Conservation (phyloP, 805 yeast species). For the Candida boidinii region DNA sequence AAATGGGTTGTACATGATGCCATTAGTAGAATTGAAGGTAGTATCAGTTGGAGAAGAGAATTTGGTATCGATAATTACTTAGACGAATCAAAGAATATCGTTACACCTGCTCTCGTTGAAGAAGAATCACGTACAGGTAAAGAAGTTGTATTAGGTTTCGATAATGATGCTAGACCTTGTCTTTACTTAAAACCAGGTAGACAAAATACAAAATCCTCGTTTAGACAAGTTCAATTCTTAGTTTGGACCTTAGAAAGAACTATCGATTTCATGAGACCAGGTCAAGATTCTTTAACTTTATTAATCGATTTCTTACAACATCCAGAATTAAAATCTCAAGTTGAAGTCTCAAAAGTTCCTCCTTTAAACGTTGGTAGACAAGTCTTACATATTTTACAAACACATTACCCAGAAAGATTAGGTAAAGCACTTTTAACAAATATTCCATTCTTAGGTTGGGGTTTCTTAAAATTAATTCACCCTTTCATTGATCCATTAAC, state of each 20-base stretch:
- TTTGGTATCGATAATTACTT: conserved; percentile 57
- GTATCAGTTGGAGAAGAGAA: conserved; percentile 90
- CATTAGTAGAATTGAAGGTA: conserved; percentile 61
- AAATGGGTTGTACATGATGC: conserved; percentile 78
- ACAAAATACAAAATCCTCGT: conserved; percentile 87
- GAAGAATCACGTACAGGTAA: conserved; percentile 87
- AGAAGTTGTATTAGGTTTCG: conserved; percentile 85
- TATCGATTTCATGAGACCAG: conserved; percentile 91
- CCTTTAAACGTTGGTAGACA: conserved; percentile 83
- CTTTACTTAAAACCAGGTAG: conserved; percentile 88
- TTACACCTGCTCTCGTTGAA: conserved; percentile 46
- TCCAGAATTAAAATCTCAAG: conserved; percentile 43
- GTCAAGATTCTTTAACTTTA: conserved; percentile 89
- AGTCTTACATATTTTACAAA: conserved; percentile 87
- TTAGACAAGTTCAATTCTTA: conserved; percentile 90
- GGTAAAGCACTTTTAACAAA: conserved; percentile 90
- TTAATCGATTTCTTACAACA: conserved; percentile 87
- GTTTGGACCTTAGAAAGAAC: conserved; percentile 90
- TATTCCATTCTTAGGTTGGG: conserved; percentile 91
- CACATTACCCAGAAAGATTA: conserved; percentile 94
- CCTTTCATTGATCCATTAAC: conserved; percentile 97
- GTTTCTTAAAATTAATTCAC: conserved; percentile 81
- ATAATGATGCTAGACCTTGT: conserved; percentile 86
- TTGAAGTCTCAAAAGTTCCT: conserved; percentile 66
- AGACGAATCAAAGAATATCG: conserved; percentile 36